A percentile compares a stretch with the other conserved stretches of the same genome.
Conservation (phyloP, 108 stramenopile species). For the Cyclotella kingstonii region DNA sequence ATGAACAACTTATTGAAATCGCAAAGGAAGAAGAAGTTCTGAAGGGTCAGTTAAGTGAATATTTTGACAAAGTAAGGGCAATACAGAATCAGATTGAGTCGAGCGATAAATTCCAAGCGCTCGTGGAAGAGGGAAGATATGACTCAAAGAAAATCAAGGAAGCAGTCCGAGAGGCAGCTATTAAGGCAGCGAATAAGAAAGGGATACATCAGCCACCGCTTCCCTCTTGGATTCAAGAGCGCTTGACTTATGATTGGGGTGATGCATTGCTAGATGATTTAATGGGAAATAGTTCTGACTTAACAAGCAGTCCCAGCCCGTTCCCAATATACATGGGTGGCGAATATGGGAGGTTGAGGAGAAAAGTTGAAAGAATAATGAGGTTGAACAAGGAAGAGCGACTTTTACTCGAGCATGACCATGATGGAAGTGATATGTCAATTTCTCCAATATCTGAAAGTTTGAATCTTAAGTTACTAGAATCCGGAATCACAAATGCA, state of each 20-base stretch:
- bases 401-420: constrained; percentile 16
- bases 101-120: constrained; percentile 21
- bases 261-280: constrained; percentile 81
- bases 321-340: constrained; percentile 69
- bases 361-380: constrained; percentile 40
- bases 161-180: constrained; percentile 39
- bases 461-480: too few species aligned
- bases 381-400: constrained; percentile 26
- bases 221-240: constrained; percentile 39
- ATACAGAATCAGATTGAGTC: constrained; percentile 26
- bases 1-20: constrained; percentile 39
- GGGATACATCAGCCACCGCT: constrained; percentile 29
- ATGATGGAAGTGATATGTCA: neutral
- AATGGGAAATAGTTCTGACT: constrained; percentile 67
- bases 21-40: constrained; percentile 44
- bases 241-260: constrained; percentile 62
- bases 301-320: constrained; percentile 69
- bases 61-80: constrained; percentile 45
- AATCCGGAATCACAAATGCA: neutral
- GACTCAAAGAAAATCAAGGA: constrained; percentile 14
- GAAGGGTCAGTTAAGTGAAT: constrained; percentile 18
- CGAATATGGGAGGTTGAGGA: constrained; percentile 48
- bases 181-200: constrained; percentile 31
- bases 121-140: constrained; percentile 13
- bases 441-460: too few species aligned